Base-by-base conservation (phyloP, 495 filamentous ascomycete species). In the Pyrenopolyporus hunteri region DNA sequence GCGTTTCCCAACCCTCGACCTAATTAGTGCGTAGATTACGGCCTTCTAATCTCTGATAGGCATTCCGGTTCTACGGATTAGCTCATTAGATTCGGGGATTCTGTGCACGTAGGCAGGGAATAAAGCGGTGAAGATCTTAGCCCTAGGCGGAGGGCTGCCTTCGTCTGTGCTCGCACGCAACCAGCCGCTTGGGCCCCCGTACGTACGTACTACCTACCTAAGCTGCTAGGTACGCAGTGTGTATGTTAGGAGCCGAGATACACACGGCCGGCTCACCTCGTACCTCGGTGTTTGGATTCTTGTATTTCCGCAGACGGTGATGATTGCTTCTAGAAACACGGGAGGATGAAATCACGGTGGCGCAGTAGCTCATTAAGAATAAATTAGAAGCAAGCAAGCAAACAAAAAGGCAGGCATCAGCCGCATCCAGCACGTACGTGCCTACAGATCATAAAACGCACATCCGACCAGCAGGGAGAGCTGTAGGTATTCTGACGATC, bases 41-140 rank as follows among this genome's bases (percentile, higher is more conserved):
- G 32, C 6, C 22, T 47, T 42, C 50, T 23, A 44, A 40, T 40
- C 37, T 28, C 37, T 32, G 35, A 33, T 55, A 37, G 55, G 51
- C 49, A 48, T 55, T 49, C 61, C 61, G 61, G 39, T 37, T 55
- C 23, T 64, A 49, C 29, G 57, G 63, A 43, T 53, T n/a, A 57
- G 50, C 48, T 42, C 10, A 42, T 36, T 54, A 9, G n/a, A n/a
- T n/a, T n/a, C n/a, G 32, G 6, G 26, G 37, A 48, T 16, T 22
- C 35, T 14, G 29, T 36, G 17, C 37, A 47, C 63, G 52, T 22
- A 55, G 33, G 57, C 53, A 52, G 57, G 20, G 45, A 43, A 57
- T 20, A 32, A 57, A 46, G 57, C 57, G 57, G 63, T 66, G 57
- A 53, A 61, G 44, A 44, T 20, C 3, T 42, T 25, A 42, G 46